A percentile compares a stretch with the other conserved stretches of the same genome.
Evolutionary conservation across 331 rosid species (phyloP).

Genomic region (Pyracantha coccinea): DNA sequence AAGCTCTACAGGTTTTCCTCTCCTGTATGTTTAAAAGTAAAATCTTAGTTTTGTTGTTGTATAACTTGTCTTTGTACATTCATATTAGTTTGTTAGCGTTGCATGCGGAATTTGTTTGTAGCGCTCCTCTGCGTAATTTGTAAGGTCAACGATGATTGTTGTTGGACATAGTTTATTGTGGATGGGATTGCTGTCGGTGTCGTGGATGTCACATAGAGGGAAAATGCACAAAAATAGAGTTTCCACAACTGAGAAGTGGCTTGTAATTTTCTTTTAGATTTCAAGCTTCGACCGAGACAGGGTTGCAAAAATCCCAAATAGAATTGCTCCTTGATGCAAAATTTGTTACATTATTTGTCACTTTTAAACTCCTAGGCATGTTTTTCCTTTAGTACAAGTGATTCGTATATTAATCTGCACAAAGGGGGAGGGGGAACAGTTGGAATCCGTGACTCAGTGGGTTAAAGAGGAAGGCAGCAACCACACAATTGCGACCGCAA

Average conservation of each 20-base stretch:
- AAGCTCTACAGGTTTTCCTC: not conserved
- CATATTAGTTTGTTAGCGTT: not conserved
- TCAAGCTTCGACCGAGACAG: not conserved
- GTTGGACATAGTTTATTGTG: not conserved
- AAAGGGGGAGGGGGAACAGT: too few species aligned
- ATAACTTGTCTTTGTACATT: not conserved
- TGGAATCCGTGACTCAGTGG: too few species aligned
- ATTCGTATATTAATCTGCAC: too few species aligned
- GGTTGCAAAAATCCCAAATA: not conserved
- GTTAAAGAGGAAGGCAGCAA: too few species aligned
- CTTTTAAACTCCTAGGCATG: too few species aligned
- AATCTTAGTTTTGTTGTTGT: slow-evolving; percentile 1
- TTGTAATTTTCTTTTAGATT: not conserved
- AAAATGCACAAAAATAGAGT: not conserved
- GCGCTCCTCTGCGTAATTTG: not conserved
- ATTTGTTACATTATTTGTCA: not conserved
- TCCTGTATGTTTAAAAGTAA: not conserved
- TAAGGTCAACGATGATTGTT: not conserved
- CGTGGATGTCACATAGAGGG: not conserved
- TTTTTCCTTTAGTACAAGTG: too few species aligned
- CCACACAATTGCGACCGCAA: too few species aligned
- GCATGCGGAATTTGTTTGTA: not conserved
- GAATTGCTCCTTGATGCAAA: not conserved
- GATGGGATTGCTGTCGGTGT: not conserved
- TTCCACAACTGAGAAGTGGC: not conserved